phyloP scores from a whole-genome alignment of 2,329 filamentous ascomycete genomes.

The Fusarium coffeatum region DNA sequence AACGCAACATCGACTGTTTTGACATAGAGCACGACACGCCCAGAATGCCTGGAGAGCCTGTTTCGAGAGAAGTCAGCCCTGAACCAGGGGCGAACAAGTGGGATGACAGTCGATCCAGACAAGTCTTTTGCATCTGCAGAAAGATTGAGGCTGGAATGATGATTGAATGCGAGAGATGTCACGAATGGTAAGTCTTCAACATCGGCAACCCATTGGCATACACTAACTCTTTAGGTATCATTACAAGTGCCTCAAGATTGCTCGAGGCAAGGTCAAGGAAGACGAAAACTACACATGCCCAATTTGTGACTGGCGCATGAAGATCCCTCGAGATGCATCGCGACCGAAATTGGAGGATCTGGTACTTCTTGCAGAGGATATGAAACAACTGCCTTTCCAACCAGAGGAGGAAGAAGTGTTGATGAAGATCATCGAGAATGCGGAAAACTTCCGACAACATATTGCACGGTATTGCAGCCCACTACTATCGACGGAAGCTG shows the following conservation, averaged over 20 bases:
- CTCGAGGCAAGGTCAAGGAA: slow-evolving; percentile 96
- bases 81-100: slow-evolving; percentile 64
- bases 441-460: slow-evolving; percentile 84
- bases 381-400: slow-evolving; percentile 85
- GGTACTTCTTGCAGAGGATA: slow-evolving; percentile 84
- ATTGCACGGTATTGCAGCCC: slow-evolving; percentile 85
- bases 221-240: slow-evolving; percentile 76
- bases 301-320: slow-evolving; percentile 96
- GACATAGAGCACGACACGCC: slow-evolving; percentile 87
- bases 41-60: slow-evolving; percentile 88
- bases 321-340: slow-evolving; percentile 95
- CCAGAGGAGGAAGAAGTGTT: slow-evolving; percentile 93
- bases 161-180: slow-evolving; percentile 98
- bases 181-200: slow-evolving; percentile 81
- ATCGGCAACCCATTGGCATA: not conserved
- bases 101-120: slow-evolving; percentile 72
- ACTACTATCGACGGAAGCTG: slow-evolving; percentile 82
- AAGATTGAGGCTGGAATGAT: slow-evolving; percentile 96
- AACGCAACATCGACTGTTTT: slow-evolving; percentile 91
- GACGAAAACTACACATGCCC: slow-evolving; percentile 98
- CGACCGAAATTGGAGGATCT: slow-evolving; percentile 95
- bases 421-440: slow-evolving; percentile 86
- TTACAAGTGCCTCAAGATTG: slow-evolving; percentile 97
- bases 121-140: slow-evolving; percentile 97
- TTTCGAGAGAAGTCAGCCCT: slow-evolving; percentile 81